phyloP scores from a whole-genome alignment of 768 basidiomycete genomes.

The Suillus lakei region DNA sequence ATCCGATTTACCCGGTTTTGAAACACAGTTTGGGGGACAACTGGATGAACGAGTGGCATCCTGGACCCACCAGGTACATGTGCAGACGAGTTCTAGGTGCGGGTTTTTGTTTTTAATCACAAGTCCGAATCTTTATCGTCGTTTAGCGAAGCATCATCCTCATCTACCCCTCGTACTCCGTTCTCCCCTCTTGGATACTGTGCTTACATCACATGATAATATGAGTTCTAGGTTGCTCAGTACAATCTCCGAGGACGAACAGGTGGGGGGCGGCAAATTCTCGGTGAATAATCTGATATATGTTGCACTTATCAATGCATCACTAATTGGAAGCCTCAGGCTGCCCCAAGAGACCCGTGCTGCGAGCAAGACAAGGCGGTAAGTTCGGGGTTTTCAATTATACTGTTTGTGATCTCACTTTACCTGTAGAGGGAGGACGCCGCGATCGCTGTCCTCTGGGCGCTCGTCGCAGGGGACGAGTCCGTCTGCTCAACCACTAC shows the following conservation, averaged over 20 bases:
- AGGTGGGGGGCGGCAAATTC: background rate
- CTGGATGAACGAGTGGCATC: background rate
- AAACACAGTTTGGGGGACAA: background rate
- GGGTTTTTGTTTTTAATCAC: background rate
- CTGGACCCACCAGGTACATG: background rate
- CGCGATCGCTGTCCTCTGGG: background rate
- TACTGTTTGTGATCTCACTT: background rate
- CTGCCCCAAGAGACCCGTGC: background rate
- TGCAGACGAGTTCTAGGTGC: background rate
- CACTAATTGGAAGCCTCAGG: background rate
- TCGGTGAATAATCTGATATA: background rate
- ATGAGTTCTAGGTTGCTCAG: background rate
- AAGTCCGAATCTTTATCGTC: background rate
- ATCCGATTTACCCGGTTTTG: background rate
- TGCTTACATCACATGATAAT: background rate
- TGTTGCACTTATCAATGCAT: background rate
- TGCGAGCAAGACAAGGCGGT: background rate
- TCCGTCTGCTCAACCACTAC: background rate
- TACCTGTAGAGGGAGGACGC: background rate
- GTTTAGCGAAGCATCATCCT: background rate
- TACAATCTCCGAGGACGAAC: background rate
- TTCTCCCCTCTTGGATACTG: background rate
- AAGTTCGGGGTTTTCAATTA: too few species aligned
- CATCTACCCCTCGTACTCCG: conserved; percentile 3
- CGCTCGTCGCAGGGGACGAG: background rate